Conservation (phyloP, 2,329 filamentous ascomycete species). For the Sclerotinia glacialis region DNA sequence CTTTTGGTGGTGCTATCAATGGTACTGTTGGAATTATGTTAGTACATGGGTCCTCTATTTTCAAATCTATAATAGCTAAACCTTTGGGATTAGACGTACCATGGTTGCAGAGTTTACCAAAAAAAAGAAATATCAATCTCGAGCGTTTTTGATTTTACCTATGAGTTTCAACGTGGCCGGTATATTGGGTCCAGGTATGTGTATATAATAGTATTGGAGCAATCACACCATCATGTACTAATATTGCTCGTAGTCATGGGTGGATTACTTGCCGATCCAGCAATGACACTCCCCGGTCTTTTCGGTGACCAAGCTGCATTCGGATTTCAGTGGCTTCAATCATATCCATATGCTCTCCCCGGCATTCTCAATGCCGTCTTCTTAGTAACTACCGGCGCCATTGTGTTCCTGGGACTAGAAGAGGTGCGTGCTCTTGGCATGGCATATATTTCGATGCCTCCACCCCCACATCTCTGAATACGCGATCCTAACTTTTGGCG, state of each 20-base stretch:
- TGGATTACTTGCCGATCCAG: constrained; percentile 46
- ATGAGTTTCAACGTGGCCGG: constrained; percentile 66
- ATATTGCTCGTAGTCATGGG: constrained; percentile 37
- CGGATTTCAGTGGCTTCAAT: constrained; percentile 38
- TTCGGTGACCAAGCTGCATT: constrained; percentile 41
- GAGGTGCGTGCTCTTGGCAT: constrained; percentile 28
- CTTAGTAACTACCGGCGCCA: constrained; percentile 34
- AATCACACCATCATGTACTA: constrained; percentile 6
- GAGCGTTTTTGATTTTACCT: constrained; percentile 44
- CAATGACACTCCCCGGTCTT: constrained; percentile 38
- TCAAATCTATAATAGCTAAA: not conserved
- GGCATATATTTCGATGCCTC: not conserved
- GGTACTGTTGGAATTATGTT: constrained; percentile 70
- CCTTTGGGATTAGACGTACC: constrained; percentile 51
- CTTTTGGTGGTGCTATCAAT: constrained; percentile 70
- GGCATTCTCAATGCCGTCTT: constrained; percentile 40
- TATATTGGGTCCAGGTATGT: constrained; percentile 55
- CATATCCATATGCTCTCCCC: constrained; percentile 46
- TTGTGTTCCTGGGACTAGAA: constrained; percentile 40
- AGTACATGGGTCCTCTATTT: constrained; percentile 45
- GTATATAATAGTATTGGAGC: constrained; percentile 10
- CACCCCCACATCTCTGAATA: not conserved
- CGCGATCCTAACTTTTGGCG: not conserved
- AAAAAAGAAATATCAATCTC: constrained; percentile 58
- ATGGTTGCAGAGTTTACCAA: constrained; percentile 68